Base-by-base conservation (phyloP, 2,329 filamentous ascomycete species). In the Cryoendolithus antarcticus region DNA sequence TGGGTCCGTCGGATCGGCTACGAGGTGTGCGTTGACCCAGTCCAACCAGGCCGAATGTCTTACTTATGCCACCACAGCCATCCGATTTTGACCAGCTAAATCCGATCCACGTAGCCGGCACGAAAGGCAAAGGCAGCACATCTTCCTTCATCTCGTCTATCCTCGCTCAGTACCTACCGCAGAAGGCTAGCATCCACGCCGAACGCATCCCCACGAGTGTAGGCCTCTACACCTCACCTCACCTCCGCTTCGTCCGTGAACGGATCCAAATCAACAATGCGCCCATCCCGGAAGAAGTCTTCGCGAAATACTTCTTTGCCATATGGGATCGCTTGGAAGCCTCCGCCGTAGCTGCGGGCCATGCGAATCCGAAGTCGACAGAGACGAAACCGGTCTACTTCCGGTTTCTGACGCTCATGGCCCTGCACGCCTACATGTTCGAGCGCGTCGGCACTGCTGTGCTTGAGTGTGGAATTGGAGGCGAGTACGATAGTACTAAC, bases 401-500 rank as follows among this genome's bases (percentile, higher is more conserved):
- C 60, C 80, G 89, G 21, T 95, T 84, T 56, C 60, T 98, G 55
- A 95, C 89, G 0, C 69, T 98, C 30, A 73, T 95, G 65, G 88
- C 88, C 1, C 75, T 93, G 52, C 86, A 93, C 53, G 72, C 80
- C 2, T 98, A 93, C 51, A 55, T 93, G 19, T 61, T 70, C 35
- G 81, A 91, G 57, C 79, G 80, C 1, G 78, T 95, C 0, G 70
- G 79, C 46, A 77, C 77, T 11, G 88, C 86, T 0, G 77, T 96
- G 7, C 72, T 96, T 28, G 91, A 98, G 62, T 93, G 86, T 53
- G 91, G 91, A 1, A 93, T 96, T 46, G 91, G 91, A 10, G 91
- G 88, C 35, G 85, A 94, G 62, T 86, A 86, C 53, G 89, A 96
- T 55, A 82, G 82, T 21, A 98, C 91, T 7, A 96, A 96, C 54